phyloP scores from a whole-genome alignment of 805 yeast genomes.

The Starmerella sp. region DNA sequence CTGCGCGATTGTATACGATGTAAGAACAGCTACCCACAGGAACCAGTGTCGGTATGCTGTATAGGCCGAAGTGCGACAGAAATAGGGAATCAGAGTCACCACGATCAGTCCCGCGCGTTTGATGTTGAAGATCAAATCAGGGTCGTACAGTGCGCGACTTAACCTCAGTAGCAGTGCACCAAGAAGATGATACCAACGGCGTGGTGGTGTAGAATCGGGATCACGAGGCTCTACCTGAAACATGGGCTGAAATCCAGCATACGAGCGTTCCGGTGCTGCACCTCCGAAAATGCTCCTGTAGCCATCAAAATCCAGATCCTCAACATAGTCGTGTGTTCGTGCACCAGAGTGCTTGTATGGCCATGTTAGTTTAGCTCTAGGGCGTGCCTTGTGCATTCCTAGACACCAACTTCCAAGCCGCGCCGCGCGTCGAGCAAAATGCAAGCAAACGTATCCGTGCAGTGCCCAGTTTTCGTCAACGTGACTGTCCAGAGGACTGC shows the following conservation, averaged over 20 bases:
- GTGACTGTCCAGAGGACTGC: conserved; percentile 1
- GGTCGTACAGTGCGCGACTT: conserved; percentile 6
- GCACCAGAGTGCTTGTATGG: conserved; percentile 7
- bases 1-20: conserved; percentile 25
- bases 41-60: conserved; percentile 21
- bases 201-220: conserved; percentile 28
- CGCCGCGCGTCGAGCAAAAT: conserved; percentile 14
- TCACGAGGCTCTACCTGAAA: conserved; percentile 21
- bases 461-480: conserved; percentile 13
- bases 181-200: conserved; percentile 21
- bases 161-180: conserved; percentile 14
- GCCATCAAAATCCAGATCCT: conserved; percentile 14
- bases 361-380: conserved; percentile 13
- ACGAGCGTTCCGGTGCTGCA: conserved; percentile 5
- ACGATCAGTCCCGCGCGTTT: conserved; percentile 23
- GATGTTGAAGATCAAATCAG: conserved; percentile 21
- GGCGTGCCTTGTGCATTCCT: conserved; percentile 13
- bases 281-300: conserved; percentile 3
- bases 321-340: neutral
- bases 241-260: conserved; percentile 14
- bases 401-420: conserved; percentile 18
- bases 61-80: conserved; percentile 22
- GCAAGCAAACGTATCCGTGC: conserved; percentile 14
- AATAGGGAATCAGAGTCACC: conserved; percentile 23
- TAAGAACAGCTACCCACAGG: conserved; percentile 29